Percentiles rank a stretch among this genome's conserved stretches.
These are phyloP conservation scores for Endocalyx cinctus DNA, from an alignment of 2,329 filamentous ascomycete genomes.

Conservation along the genomic window DNA sequence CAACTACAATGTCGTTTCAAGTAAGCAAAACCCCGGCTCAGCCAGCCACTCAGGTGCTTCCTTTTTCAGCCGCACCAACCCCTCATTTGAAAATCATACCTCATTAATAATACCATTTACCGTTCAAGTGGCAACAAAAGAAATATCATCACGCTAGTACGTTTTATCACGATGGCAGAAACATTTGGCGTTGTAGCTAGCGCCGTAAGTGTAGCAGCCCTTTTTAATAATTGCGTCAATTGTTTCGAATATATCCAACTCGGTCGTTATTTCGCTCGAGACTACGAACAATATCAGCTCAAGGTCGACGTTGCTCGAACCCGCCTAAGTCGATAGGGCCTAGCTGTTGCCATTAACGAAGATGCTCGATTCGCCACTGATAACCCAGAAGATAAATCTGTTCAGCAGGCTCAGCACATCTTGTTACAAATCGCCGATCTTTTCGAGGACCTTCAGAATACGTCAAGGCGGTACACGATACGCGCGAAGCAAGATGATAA, in stretches of 20 bases:
- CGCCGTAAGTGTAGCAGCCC: constrained; percentile 28
- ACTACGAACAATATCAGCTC: constrained; percentile 30
- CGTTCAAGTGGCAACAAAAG: too few relatives aligned
- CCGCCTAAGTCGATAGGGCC: constrained; percentile 31
- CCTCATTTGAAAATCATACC: constrained; percentile 4
- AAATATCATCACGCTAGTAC: background rate
- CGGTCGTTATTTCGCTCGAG: constrained; percentile 26
- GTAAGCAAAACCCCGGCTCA: too few relatives aligned
- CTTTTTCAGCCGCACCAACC: constrained; percentile 3
- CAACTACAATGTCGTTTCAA: too few relatives aligned
- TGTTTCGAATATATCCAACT: constrained; percentile 38
- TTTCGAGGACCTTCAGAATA: constrained; percentile 15
- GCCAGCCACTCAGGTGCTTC: constrained; percentile 4
- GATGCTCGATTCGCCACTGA: constrained; percentile 17
- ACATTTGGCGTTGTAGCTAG: constrained; percentile 19
- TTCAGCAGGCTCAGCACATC: constrained; percentile 11
- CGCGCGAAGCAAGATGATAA: constrained; percentile 5
- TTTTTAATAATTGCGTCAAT: constrained; percentile 34
- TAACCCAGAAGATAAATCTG: constrained; percentile 9
- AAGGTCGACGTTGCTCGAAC: constrained; percentile 25
- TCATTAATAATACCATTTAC: too few relatives aligned
- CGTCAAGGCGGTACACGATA: constrained; percentile 19
- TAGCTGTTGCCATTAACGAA: constrained; percentile 25
- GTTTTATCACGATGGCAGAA: constrained; percentile 16
- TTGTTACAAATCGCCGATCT: constrained; percentile 21